These are phyloP conservation scores for Verticillium nubilum DNA, from an alignment of 2,329 filamentous ascomycete species.

Conservation along the genomic window DNA sequence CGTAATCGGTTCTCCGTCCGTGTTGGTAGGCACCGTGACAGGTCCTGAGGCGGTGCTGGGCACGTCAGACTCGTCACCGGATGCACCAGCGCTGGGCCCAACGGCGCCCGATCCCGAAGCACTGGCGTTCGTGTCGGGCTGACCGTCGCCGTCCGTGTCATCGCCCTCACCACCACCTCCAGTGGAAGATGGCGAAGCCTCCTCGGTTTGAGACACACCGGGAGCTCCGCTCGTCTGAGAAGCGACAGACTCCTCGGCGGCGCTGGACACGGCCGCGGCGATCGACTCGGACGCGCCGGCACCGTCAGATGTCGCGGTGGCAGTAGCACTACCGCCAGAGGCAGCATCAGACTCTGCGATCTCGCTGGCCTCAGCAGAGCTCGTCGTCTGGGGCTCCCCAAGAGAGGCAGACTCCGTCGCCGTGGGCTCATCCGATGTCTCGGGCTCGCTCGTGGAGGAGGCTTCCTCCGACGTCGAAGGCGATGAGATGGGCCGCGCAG, in stretches of 20 bases:
- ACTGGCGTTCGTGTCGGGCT: background rate
- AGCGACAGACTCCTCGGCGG: background rate
- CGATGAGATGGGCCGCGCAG: slow-evolving; percentile 6
- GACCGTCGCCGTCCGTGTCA: background rate
- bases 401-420: background rate
- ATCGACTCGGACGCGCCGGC: background rate
- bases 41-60: slow-evolving; percentile 1
- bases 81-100: background rate
- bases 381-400: background rate
- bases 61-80: background rate
- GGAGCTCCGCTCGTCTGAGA: background rate
- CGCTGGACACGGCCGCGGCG: background rate
- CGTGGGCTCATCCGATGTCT: background rate
- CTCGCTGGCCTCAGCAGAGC: background rate
- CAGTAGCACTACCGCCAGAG: background rate
- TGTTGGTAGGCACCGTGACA: background rate
- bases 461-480: background rate
- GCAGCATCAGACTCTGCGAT: background rate
- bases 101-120: background rate
- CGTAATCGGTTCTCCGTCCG: background rate
- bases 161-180: too few relatives aligned
- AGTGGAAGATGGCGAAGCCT: background rate
- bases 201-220: background rate
- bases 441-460: background rate
- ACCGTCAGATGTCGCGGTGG: background rate